Base-by-base conservation (phyloP, 139 green algal genomes). In the Chlorella sp. region DNA sequence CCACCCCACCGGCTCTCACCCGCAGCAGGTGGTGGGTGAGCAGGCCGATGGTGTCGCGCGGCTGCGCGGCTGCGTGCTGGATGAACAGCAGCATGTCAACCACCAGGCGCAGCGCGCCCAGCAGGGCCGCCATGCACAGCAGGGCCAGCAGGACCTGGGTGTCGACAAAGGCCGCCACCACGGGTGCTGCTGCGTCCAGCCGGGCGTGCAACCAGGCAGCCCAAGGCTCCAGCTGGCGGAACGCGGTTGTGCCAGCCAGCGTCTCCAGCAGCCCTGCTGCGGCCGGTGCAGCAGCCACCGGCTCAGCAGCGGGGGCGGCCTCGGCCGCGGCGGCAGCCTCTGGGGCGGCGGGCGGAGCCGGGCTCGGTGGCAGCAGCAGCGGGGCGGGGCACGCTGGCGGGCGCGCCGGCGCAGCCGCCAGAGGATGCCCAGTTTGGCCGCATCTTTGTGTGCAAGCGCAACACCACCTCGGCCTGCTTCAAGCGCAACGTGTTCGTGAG, bases 31-130 rank as follows among this genome's bases (percentile, higher is more conserved):
- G 48, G 82, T 86, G 64, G 7, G 81, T 73, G 34, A 87, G 24
- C 14, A 65, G 30, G 40, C 82, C 54, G 7, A 90, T 72, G 24
- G 80, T 76, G 76, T 90, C 86, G 16, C 75, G 51, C 6, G 86
- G 86, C 16, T 87, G 32, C 30, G 26, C 32, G 32, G 41, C 62
- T 28, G 80, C 86, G 38, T 62, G 36, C 38, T 84, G 73, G 20
- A 83, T n/a, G 7, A 87, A 84, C 28, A 41, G 48, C 70, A 90
- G 51, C 84, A 90, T 70, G 62, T 76, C 65, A 20, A 90, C 30
- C 13, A 83, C 48, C 20, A 90, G 40, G 43, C 64, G 80, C 48
- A 87, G 73, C 69, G 65, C 58, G 34, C 58, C 9, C 60, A 90
- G 58, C 62, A 83, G 76, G 60, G 28, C 38, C 46, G 85, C 41